Evolutionary conservation across 1,284 basidiomycete genomes (phyloP), one percentile per base, ranked within the genome.

Genomic region (Psilocybe mexicana): DNA sequence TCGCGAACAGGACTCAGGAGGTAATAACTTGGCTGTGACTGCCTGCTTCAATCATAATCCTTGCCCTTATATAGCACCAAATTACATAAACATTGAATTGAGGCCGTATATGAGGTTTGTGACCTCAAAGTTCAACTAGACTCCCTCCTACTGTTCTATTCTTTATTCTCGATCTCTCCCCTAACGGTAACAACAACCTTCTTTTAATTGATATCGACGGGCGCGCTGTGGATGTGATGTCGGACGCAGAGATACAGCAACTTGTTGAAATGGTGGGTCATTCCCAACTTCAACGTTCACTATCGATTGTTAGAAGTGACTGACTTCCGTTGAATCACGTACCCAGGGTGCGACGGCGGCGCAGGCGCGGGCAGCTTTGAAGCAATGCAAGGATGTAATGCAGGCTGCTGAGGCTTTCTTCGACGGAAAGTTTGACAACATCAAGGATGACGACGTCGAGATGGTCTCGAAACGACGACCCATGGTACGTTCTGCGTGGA

Each of bases 341-440:
- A 46, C 46, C 59, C 58, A 93, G 92, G 93, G 93, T 63, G 92
- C 92, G 40, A 91, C 86, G 1, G 70, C 74, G 10, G 83, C 84
- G 23, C 88, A 93, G 74, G 93, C 93, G 42, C 81, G 81, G 63
- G 91, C 88, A 45, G 93, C 93, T 11, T 74, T 95, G 66, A 81
- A 79, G 58, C 84, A 86, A 66, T 83, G 89, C 66, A 91, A 86
- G 66, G 93, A 95, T 77, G 89, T 93, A 33, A 92, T 92, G 90
- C 80, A 89, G 66, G 93, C 94, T n/a, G 93, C 93, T 2, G 93
- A 92, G 70, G 84, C 79, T 54, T 88, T 93, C 60, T 89, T 91
- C 65, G 87, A 88, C 59, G 93, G 93, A 18, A 85, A 88, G 63
- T 93, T 93, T 65, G 87, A 89, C 63, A 76, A 89, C 66, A 75